Evolutionary conservation across 2,329 filamentous ascomycete species (phyloP).

Genomic region (Colletotrichum zoysiae): DNA sequence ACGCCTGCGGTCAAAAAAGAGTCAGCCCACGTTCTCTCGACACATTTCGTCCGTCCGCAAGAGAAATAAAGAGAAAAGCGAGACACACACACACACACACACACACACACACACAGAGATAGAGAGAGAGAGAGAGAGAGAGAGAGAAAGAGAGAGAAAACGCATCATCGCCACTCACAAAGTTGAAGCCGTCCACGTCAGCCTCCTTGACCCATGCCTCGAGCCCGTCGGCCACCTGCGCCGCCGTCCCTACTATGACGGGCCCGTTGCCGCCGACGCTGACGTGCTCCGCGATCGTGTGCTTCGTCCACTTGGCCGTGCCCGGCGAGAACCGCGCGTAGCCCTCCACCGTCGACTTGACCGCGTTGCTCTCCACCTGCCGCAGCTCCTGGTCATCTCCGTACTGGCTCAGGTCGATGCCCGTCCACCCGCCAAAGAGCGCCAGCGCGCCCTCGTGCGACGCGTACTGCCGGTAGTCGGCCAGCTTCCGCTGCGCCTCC

Average conservation of each 20-base stretch:
- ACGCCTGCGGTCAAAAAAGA: conserved; percentile 57
- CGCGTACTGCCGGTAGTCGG: conserved; percentile 72
- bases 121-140: too few relatives aligned
- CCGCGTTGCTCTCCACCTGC: conserved; percentile 72
- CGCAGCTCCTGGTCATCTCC: conserved; percentile 74
- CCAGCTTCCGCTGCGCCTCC: conserved; percentile 74
- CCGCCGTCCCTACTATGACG: conserved; percentile 72
- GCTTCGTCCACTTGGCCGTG: conserved; percentile 78
- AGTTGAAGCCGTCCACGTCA: conserved; percentile 81
- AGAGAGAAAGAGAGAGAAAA: too few relatives aligned
- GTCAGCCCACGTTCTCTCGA: background rate
- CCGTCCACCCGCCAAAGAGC: conserved; percentile 81
- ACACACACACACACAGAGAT: too few relatives aligned
- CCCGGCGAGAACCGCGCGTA: conserved; percentile 69
- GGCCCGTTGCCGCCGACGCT: conserved; percentile 76
- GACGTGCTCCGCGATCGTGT: conserved; percentile 76
- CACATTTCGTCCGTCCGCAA: background rate
- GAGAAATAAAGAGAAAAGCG: too few relatives aligned
- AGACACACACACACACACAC: background rate
- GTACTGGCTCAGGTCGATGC: conserved; percentile 67
- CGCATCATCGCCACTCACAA: conserved; percentile 57
- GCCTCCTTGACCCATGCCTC: conserved; percentile 77
- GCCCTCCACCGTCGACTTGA: conserved; percentile 68
- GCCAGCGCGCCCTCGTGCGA: conserved; percentile 73
- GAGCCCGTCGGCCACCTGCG: conserved; percentile 75